Base-by-base conservation (phyloP, 1,284 basidiomycete genomes). In the Mycena sp. region DNA sequence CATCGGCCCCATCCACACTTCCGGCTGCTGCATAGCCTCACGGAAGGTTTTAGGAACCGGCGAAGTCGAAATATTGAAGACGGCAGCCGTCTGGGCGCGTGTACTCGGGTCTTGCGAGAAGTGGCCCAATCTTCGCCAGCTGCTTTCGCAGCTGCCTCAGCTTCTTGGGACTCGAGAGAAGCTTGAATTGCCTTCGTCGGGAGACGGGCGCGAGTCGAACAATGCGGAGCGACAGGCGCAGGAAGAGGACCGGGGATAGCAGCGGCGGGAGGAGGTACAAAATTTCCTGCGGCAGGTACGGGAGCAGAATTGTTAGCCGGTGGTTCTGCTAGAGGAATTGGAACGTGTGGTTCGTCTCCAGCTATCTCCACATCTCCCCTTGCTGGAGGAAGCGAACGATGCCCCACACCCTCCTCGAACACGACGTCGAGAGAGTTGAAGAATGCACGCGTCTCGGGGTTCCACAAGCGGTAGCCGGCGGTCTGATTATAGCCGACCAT, bases 401-500 rank as follows among this genome's bases (percentile, higher is more conserved):
- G 65, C 2, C 56, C 61, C 2, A 19, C 11, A 0, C 67, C 69
- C 30, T 76, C 72, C 16, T 74, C 69, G 40, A 76, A 76, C 11
- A 72, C 63, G 3, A 76, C 72, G 48, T 75, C 72, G 16, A 67
- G 46, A 0, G 59, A 61, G 7, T n/a, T 53, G 26, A 68, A 26
- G 7, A 68, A 26, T 2, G 23, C 29, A 5, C 68, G 64, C 0
- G 45, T 49, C 0, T 25, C 3, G 0, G 49, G 21, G 49, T 72
- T 60, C 35, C 67, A 70, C 5, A 76, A 29, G 9, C 62, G 63
- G 43, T 75, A 75, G 1, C 63, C 63, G 1, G 67, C 68, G 0
- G 61, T 51, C 0, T 61, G 53, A 30, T 61, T 68, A 43, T 73
- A 76, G 0, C 73, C 71, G 19, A 75, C 63, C 26, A 75, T 25